Evolutionary conservation across 768 basidiomycete species (phyloP).

Genomic region (Kwoniella dendrophila): DNA sequence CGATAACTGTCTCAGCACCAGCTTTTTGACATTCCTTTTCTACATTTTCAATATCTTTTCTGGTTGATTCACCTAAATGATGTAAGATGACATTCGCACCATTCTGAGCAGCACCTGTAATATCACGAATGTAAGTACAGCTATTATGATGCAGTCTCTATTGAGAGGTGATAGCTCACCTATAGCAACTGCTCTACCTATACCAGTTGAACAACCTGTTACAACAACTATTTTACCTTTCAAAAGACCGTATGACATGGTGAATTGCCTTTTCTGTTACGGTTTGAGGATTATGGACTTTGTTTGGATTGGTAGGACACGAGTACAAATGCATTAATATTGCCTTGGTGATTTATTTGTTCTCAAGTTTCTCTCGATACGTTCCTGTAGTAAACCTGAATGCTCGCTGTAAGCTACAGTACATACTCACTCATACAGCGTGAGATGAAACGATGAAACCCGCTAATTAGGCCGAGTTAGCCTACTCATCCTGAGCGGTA

Average conservation of each 20-base stretch:
- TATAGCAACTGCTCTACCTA: constrained; percentile 70
- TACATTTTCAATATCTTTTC: constrained; percentile 49
- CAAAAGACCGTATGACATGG: constrained; percentile 37
- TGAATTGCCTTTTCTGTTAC: no score
- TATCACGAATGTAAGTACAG: no score
- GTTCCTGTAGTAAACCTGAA: no score
- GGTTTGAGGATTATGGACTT: neutral
- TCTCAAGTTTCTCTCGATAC: no score
- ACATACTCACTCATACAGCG: no score
- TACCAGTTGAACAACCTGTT: constrained; percentile 74
- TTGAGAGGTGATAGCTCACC: constrained; percentile 51
- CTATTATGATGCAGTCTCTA: neutral
- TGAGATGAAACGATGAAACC: no score
- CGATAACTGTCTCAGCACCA: constrained; percentile 59
- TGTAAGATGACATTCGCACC: constrained; percentile 72
- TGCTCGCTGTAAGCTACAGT: no score
- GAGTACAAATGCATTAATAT: no score
- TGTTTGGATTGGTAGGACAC: no score
- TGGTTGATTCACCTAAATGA: constrained; percentile 66
- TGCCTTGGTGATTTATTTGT: no score
- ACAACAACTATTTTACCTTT: constrained; percentile 67
- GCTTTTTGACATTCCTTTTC: constrained; percentile 60
- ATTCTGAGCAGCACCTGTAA: constrained; percentile 62
- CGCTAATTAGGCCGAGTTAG: no score
- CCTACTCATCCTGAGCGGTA: no score